Base-by-base conservation (phyloP, 1,284 basidiomycete genomes). In the Porodaedalea pini region DNA sequence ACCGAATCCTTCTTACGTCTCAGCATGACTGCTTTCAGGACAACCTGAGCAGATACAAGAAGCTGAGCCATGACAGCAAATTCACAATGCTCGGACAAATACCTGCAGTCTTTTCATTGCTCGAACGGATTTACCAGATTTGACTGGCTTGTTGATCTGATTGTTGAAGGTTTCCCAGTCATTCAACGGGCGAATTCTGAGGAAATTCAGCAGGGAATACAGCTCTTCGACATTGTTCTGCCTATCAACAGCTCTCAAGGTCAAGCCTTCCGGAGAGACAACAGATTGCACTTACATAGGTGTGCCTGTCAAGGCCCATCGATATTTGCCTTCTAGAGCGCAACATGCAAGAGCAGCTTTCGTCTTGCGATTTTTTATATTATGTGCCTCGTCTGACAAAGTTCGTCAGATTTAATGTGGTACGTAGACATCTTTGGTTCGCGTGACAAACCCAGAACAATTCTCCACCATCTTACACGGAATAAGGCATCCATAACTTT, bases 191-290 rank as follows among this genome's bases (percentile, higher is more conserved):
- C 82, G 84, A 50, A 95, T 81, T 2, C 88, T 84, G 15, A 98
- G 74, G 73, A 98, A 99, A 61, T 91, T 88, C 66, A 98, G 82
- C 25, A 98, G 77, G 3, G 93, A 90, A 69, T 83, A 98, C 2
- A 99, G 76, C 67, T 99, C 96, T 53, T 89, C 86, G 5, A 97
- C 88, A 45, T 81, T 89, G 74, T 98, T 98, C 77, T 94, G 84
- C 70, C 82, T 83, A 34, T 10, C 15, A 11, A 15, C 13, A 48
- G 31, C 51, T 56, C 41, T 2, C 23, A 17, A 49, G 13, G 4
- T 50, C n/a, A 17, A 4, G 27, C 15, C 4, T 23, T 13, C 2
- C 4, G n/a, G 11, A 41, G 21, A 41, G 34, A 27, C 13, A 11
- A 32, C 27, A 45, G 2, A 5, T 36, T 21, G 63, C 25, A 75